These are phyloP conservation scores for Leccinum olivaceopallidum DNA, from an alignment of 768 basidiomycete species.

Conservation along the genomic window DNA sequence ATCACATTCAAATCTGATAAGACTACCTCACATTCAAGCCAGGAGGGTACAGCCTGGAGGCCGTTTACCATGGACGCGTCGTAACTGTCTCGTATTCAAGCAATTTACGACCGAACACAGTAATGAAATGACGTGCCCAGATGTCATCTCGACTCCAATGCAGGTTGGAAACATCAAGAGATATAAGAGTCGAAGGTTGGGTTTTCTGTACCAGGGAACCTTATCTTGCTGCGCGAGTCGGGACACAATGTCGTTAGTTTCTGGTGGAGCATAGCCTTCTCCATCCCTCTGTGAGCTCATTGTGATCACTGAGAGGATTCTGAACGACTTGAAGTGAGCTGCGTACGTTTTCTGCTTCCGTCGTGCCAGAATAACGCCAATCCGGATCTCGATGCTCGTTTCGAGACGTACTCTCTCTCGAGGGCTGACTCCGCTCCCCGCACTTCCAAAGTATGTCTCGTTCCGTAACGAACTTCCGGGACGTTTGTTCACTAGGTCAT, in stretches of 20 bases:
- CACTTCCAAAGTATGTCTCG: conserved; percentile 21
- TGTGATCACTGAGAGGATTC: background rate
- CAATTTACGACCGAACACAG: conserved; percentile 18
- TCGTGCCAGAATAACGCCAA: no score
- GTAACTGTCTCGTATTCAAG: background rate
- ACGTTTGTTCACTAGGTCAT: conserved; percentile 30
- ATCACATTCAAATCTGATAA: no score
- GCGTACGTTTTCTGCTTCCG: no score
- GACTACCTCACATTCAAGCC: background rate
- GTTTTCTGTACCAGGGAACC: conserved; percentile 55
- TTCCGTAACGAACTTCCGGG: conserved; percentile 27
- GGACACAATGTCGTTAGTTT: conserved; percentile 6
- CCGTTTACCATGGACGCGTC: background rate
- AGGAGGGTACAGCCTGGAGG: background rate
- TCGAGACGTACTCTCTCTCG: no score
- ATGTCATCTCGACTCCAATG: background rate
- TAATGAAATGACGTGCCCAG: background rate
- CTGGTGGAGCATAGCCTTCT: background rate
- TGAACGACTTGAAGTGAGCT: background rate
- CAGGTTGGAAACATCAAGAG: background rate
- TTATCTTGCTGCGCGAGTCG: background rate
- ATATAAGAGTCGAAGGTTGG: conserved; percentile 24
- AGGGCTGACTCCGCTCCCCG: conserved; percentile 26
- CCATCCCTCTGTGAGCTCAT: background rate
- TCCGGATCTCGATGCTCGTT: no score